phyloP scores from a whole-genome alignment of 805 yeast genomes.

The Kazachstania viticola region DNA sequence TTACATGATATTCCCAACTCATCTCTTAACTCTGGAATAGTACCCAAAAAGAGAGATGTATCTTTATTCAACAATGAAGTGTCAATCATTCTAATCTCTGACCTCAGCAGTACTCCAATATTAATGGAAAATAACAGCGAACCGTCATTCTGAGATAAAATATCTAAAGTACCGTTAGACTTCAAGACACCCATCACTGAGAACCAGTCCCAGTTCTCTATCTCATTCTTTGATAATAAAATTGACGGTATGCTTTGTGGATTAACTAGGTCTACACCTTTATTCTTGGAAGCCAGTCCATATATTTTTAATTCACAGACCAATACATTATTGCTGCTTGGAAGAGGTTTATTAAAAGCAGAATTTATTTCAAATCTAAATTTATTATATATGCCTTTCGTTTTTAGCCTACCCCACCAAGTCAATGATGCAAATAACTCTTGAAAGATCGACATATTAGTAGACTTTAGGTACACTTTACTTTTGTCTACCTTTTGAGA shows the following conservation, averaged over 20 bases:
- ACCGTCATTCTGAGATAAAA: constrained; percentile 56
- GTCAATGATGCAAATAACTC: constrained; percentile 34
- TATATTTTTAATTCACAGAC: constrained; percentile 56
- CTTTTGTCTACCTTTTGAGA: constrained; percentile 2
- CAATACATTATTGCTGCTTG: constrained; percentile 26
- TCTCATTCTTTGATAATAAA: background rate
- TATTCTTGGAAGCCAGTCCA: constrained; percentile 37
- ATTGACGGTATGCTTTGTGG: background rate
- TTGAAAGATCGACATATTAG: constrained; percentile 26
- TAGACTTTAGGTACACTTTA: constrained; percentile 8
- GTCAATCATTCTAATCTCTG: constrained; percentile 56
- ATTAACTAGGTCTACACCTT: constrained; percentile 6
- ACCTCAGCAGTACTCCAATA: constrained; percentile 37
- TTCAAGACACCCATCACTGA: constrained; percentile 58
- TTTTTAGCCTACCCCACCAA: constrained; percentile 47
- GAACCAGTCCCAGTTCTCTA: constrained; percentile 51
- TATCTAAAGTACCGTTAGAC: constrained; percentile 49
- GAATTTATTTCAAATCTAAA: background rate
- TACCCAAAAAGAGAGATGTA: constrained; percentile 48
- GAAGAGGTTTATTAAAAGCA: background rate
- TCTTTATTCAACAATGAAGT: constrained; percentile 50
- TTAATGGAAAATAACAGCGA: constrained; percentile 47
- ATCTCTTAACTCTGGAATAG: constrained; percentile 40
- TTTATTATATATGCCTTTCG: constrained; percentile 43
- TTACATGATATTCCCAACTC: constrained; percentile 6